Base-by-base conservation (phyloP, 257 asterid genomes). In the Jacaranda copaia region DNA sequence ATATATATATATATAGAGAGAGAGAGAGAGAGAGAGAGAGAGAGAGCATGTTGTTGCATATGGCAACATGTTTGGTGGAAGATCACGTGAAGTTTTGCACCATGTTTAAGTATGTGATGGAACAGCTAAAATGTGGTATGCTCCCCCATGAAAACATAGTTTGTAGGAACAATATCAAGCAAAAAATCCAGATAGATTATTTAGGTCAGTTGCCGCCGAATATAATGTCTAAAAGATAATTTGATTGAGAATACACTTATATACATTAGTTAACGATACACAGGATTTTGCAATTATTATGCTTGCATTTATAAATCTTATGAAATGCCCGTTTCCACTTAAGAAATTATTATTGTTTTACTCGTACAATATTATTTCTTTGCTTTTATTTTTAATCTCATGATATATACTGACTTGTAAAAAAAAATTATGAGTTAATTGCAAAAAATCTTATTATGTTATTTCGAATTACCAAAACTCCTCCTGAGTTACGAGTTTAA, bases 61-160 rank as follows among this genome's bases (percentile, higher is more conserved):
- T 25, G 2, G 32, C 32, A 45, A 45, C 4, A 8, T 46, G 13
- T 10, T 46, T 1, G 5, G 9, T 61, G 45, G 12, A 63, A 6
- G 51, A 63, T 0, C 69, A 63, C 49, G 51, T 63, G 69, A 63
- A 62, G 49, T 35, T 63, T 49, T 40, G n/a, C n/a, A 36, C 9
- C 25, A 5, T 40, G 13, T 64, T 64, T 40, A 64, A 39, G 6
- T 13, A 16, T 64, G 51, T 25, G 32, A 64, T 64, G 35, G 35
- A 64, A 64, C 52, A n/a, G 14, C 6, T 64, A 42, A 16, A 64
- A 13, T 64, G 10, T 62, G 46, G 7, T 62, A 16, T 62, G 68
- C 18, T 35, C 20, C 68, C 68, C 45, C 11, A 14, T 35, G 32
- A 55, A 55, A n/a, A 55, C 9, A 18, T 5, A n/a, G 61, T 55